phyloP scores from a whole-genome alignment of 106 monocot species.

The Phalaenopsis aphrodite region DNA sequence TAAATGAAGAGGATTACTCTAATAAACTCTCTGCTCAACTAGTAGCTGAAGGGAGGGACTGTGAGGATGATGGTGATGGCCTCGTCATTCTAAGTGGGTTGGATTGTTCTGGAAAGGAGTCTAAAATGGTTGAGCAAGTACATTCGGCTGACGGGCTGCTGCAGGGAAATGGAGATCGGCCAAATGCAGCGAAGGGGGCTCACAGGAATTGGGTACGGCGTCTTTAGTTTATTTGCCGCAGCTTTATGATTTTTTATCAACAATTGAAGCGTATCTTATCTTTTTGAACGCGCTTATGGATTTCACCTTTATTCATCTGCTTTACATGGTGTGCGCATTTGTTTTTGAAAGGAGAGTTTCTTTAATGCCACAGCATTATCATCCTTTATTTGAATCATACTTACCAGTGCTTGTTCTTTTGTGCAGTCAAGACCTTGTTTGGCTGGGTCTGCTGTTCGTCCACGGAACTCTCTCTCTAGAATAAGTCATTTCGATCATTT shows the following conservation, averaged over 20 bases:
- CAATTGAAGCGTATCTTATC: not conserved
- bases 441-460: not conserved
- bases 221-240: not conserved
- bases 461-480: not conserved
- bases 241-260: not conserved
- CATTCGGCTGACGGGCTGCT: not conserved
- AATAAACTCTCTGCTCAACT: not conserved
- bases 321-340: not conserved
- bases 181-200: not conserved
- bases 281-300: not conserved
- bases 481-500: not conserved
- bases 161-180: too few species aligned
- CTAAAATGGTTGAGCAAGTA: not conserved
- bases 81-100: not conserved
- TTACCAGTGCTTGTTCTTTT: not conserved
- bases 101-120: not conserved
- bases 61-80: not conserved
- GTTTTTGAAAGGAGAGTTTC: not conserved
- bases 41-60: too few species aligned
- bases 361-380: too few species aligned
- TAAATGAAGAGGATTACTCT: slow-evolving; percentile 1
- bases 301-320: not conserved
- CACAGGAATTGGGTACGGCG: not conserved
- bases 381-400: not conserved
- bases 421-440: not conserved